Percentiles rank a stretch among this genome's conserved stretches.
Conservation (phyloP, 768 basidiomycete genomes). For the Hydnum rufescens region DNA sequence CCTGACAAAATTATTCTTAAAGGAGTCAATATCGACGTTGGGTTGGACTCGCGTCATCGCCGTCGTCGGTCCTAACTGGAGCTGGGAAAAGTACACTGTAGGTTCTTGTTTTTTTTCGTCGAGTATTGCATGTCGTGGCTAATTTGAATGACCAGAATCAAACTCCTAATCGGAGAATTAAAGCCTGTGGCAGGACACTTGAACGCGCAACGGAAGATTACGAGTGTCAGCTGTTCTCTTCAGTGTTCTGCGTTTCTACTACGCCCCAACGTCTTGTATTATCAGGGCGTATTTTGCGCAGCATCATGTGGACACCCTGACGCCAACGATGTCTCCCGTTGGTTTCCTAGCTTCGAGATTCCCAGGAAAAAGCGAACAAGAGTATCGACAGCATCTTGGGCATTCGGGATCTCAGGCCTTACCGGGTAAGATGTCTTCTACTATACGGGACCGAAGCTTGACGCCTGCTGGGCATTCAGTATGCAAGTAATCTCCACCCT, state of each 20-base stretch:
- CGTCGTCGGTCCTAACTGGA: constrained; percentile 85
- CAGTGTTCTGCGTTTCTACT: neutral
- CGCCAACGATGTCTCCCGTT: constrained; percentile 72
- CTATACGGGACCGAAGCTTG: neutral
- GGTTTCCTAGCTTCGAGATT: constrained; percentile 81
- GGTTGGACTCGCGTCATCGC: constrained; percentile 89
- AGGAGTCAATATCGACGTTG: constrained; percentile 72
- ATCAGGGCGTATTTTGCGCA: constrained; percentile 79
- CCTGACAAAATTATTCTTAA: constrained; percentile 58
- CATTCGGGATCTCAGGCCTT: constrained; percentile 94
- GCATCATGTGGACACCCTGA: constrained; percentile 85
- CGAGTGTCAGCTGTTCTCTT: constrained; percentile 65
- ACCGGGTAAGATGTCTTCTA: constrained; percentile 38
- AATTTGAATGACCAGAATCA: constrained; percentile 38
- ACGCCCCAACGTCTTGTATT: neutral
- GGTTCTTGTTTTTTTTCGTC: constrained; percentile 14
- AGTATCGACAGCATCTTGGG: constrained; percentile 91
- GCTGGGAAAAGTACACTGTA: constrained; percentile 92
- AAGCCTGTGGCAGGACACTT: constrained; percentile 54
- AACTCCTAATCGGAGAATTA: constrained; percentile 72
- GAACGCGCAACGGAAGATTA: constrained; percentile 78
- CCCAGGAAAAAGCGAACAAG: constrained; percentile 90
- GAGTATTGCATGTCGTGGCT: neutral
- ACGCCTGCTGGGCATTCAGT: constrained; percentile 19
- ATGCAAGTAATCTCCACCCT: constrained; percentile 81